Conservation (phyloP, 2,329 filamentous ascomycete species). For the Neophaeococcomyces mojaviensis region DNA sequence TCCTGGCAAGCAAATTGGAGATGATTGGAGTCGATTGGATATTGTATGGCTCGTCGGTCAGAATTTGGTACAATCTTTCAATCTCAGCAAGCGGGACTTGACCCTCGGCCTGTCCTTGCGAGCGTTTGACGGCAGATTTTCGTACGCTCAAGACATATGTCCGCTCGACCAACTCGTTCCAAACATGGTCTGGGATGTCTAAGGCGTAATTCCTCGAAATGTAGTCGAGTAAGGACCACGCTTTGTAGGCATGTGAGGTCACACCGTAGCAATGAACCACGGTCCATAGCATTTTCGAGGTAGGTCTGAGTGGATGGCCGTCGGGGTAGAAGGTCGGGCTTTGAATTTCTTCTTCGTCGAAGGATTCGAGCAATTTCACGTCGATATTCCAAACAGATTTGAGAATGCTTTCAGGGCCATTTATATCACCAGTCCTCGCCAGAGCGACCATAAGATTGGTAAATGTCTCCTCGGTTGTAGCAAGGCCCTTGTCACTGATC, state of each 20-base stretch:
- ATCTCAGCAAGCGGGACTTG: conserved; percentile 40
- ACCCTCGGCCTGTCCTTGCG: conserved; percentile 29
- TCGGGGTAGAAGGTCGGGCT: conserved; percentile 35
- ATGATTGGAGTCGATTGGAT: conserved; percentile 51
- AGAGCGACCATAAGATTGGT: conserved; percentile 46
- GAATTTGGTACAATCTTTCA: conserved; percentile 49
- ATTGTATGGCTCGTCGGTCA: conserved; percentile 52
- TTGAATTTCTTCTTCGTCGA: conserved; percentile 27
- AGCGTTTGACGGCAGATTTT: conserved; percentile 29
- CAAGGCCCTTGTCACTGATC: conserved; percentile 38
- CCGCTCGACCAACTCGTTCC: conserved; percentile 62
- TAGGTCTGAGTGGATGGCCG: conserved; percentile 53
- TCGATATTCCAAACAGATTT: conserved; percentile 50
- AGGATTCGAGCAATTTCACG: conserved; percentile 33
- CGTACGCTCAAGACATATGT: conserved; percentile 51
- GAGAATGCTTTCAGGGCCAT: conserved; percentile 41
- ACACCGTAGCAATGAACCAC: conserved; percentile 63
- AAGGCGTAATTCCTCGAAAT: conserved; percentile 55
- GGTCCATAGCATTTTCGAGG: conserved; percentile 51
- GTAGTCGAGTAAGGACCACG: conserved; percentile 53
- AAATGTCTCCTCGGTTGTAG: conserved; percentile 47
- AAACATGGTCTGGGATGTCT: conserved; percentile 49
- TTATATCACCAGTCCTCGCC: conserved; percentile 45
- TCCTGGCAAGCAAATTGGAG: conserved; percentile 33
- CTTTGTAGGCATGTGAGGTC: conserved; percentile 55